Base-by-base conservation (phyloP, 495 filamentous ascomycete species). In the Trichoderma orchidacearum region DNA sequence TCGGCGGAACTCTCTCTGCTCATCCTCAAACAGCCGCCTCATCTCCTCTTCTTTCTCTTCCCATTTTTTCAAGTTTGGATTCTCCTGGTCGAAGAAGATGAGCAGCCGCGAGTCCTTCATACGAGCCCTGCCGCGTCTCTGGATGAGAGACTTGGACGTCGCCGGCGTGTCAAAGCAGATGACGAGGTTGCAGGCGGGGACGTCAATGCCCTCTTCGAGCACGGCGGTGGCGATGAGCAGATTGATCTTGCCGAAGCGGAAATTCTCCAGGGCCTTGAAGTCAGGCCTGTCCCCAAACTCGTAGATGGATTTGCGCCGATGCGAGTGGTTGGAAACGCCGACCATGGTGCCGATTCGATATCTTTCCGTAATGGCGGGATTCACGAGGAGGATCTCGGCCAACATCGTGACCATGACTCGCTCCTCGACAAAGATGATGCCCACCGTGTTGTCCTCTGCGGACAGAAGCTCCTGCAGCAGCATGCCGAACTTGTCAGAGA, bases 161-260 rank as follows among this genome's bases (percentile, higher is more conserved):
- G 72, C 66, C 3, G 89, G 89, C 35, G 76, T 70, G 58, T 95
- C 81, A 62, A 87, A 95, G 63, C 89, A 93, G n/a, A 96, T 75
- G 12, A 96, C 89, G 30, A 89, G 63, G 62, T 92, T 87, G 66
- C 92, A 96, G 6, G 84, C 82, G 8, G 85, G 84, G 2, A 96
- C 78, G 66, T 96, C 92, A 35, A 98, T 87, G 0, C 92, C 93
- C 69, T 98, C 93, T 68, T 97, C 92, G 0, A 95, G 71, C 0
- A 91, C 91, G 62, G 80, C 86, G 0, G 92, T 96, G 0, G 89
- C 80, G 6, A 98, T 70, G 9, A 98, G 74, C 1, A 98, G 72
- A 61, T 96, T 93, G 30, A 80, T 81, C 3, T 69, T 71, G 8
- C 90, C 89, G 2, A 64, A 61, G 17, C 81, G 80, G 59, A 98